Evolutionary conservation across 352 stramenopile species (phyloP).

Genomic region (Phytopythium cucurbitacearum): DNA sequence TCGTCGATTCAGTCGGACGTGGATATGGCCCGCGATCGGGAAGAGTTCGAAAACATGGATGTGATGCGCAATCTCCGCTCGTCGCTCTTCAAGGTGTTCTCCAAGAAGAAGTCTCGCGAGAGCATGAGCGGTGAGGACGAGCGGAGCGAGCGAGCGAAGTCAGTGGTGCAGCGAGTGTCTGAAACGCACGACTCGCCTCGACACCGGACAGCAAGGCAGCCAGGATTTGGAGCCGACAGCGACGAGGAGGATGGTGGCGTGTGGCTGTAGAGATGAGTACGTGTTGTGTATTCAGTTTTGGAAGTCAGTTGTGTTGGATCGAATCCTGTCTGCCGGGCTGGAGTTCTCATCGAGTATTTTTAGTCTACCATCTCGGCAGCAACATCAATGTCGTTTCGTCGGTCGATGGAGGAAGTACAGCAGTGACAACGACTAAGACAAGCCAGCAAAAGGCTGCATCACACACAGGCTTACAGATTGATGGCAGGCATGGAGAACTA

Average conservation of each 20-base stretch:
- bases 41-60: slow-evolving; percentile 26
- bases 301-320: not conserved
- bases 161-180: slow-evolving; percentile 15
- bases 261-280: slow-evolving; percentile 33
- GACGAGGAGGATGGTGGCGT: slow-evolving; percentile 47
- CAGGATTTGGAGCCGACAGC: slow-evolving; percentile 18
- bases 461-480: not conserved
- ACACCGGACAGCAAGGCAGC: slow-evolving; percentile 15
- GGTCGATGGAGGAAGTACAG: not conserved
- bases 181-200: slow-evolving; percentile 22
- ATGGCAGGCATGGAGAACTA: slow-evolving; percentile 40
- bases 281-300: not conserved
- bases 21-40: slow-evolving; percentile 12
- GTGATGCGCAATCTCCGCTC: slow-evolving; percentile 32
- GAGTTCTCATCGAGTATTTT: too few species aligned
- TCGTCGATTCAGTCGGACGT: slow-evolving; percentile 30
- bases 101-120: slow-evolving; percentile 6
- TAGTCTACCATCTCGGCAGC: too few species aligned
- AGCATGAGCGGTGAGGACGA: slow-evolving; percentile 8
- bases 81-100: slow-evolving; percentile 31
- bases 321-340: too few species aligned
- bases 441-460: too few species aligned
- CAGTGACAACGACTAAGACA: too few species aligned
- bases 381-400: not conserved
- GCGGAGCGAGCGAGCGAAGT: not conserved